phyloP scores from a whole-genome alignment of 2,329 filamentous ascomycete species.

The Gyromitra esculenta region DNA sequence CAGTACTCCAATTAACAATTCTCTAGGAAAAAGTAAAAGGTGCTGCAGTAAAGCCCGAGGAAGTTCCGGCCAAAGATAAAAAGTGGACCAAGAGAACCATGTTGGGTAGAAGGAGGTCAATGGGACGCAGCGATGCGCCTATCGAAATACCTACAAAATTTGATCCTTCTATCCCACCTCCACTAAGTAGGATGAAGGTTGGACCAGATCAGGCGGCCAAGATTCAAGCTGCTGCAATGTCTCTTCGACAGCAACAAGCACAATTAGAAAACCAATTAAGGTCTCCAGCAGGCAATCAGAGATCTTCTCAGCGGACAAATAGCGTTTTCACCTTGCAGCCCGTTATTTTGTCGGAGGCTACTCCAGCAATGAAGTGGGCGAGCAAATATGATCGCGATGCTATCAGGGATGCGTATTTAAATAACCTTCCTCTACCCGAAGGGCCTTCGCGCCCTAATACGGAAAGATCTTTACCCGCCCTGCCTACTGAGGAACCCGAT shows the following conservation, averaged over 20 bases:
- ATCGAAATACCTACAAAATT: constrained; percentile 48
- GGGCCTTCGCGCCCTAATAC: constrained; percentile 55
- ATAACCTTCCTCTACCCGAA: constrained; percentile 52
- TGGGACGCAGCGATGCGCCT: constrained; percentile 52
- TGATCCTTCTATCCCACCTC: constrained; percentile 59
- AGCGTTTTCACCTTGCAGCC: constrained; percentile 91
- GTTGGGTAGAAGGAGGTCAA: constrained; percentile 55
- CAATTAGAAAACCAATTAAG: constrained; percentile 62
- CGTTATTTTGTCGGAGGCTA: constrained; percentile 83
- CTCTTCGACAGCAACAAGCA: constrained; percentile 74
- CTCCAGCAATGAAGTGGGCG: constrained; percentile 95
- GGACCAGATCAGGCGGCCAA: constrained; percentile 90
- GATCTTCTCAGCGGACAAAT: constrained; percentile 76
- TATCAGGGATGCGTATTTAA: constrained; percentile 84
- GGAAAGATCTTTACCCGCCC: constrained; percentile 59
- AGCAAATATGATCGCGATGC: constrained; percentile 91
- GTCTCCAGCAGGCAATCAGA: constrained; percentile 63
- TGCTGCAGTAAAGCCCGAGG: constrained; percentile 82
- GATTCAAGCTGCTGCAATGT: constrained; percentile 89
- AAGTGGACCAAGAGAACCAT: constrained; percentile 66
- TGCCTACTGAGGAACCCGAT: constrained; percentile 58
- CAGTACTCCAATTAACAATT: constrained; percentile 24
- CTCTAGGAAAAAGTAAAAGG: constrained; percentile 96
- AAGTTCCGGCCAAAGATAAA: constrained; percentile 85
- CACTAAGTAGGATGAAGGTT: constrained; percentile 81